These are phyloP conservation scores for Tympanopsis confertula DNA, from an alignment of 2,329 filamentous ascomycete species.

Conservation along the genomic window DNA sequence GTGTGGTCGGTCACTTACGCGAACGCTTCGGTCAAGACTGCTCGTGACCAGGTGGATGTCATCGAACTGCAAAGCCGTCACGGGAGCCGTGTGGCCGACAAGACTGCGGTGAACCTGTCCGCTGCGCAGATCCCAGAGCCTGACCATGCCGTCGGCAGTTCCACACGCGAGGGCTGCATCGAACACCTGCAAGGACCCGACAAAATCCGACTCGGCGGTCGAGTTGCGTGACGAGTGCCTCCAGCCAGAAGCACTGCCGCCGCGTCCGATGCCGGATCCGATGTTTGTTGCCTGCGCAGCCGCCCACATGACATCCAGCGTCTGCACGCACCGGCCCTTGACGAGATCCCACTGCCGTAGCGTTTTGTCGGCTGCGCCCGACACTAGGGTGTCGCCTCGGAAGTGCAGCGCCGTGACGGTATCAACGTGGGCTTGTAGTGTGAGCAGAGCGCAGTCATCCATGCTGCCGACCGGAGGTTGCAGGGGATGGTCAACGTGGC, in stretches of 20 bases:
- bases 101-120: constrained; percentile 94
- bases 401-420: constrained; percentile 93
- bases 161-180: constrained; percentile 91
- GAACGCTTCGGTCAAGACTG: constrained; percentile 80
- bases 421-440: constrained; percentile 79
- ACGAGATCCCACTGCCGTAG: constrained; percentile 94
- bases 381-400: constrained; percentile 77
- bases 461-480: constrained; percentile 69
- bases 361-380: constrained; percentile 93
- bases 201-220: constrained; percentile 71
- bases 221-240: constrained; percentile 48
- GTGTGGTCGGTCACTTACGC: constrained; percentile 48
- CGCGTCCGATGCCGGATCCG: constrained; percentile 49
- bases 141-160: constrained; percentile 93
- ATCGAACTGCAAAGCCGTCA: constrained; percentile 92
- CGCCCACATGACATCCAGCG: constrained; percentile 94
- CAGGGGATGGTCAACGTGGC: constrained; percentile 54
- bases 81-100: constrained; percentile 87
- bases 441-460: constrained; percentile 80
- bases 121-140: constrained; percentile 90
- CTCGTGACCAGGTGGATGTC: constrained; percentile 90
- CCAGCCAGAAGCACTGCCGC: constrained; percentile 60
- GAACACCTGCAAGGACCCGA: constrained; percentile 89
- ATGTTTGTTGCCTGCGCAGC: constrained; percentile 68
- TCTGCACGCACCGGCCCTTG: constrained; percentile 95